Evolutionary conservation across 2,329 filamentous ascomycete genomes (phyloP).

Genomic region (Stagonosporopsis rhizophila): DNA sequence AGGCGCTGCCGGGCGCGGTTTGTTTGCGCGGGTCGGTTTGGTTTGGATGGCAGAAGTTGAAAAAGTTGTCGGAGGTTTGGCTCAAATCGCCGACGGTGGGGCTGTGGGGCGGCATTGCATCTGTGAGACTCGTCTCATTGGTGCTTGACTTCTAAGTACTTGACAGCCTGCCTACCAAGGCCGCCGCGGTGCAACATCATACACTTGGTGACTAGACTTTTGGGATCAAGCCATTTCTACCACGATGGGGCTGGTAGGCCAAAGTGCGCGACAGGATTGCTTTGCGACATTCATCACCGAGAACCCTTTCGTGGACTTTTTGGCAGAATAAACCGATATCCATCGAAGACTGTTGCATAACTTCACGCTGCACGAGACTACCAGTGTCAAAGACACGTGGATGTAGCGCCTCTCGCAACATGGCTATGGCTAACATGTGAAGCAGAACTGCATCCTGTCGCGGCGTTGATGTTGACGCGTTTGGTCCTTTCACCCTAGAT

Average conservation of each 20-base stretch:
- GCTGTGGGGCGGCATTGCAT: background rate
- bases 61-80: conserved; percentile 38
- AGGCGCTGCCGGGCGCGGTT: conserved; percentile 24
- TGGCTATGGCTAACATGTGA: background rate
- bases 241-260: too few species aligned
- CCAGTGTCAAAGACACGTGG: too few species aligned
- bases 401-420: background rate
- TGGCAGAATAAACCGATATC: background rate
- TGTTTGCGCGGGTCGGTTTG: background rate
- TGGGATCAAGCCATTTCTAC: too few species aligned
- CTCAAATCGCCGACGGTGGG: background rate
- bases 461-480: too few species aligned
- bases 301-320: background rate
- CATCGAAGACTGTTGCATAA: background rate
- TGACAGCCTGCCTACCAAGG: too few species aligned
- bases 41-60: conserved; percentile 19
- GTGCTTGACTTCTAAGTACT: background rate
- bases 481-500: too few species aligned
- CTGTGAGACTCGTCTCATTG: background rate
- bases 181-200: too few species aligned
- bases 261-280: too few species aligned
- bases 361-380: background rate
- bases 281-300: background rate
- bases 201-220: too few species aligned
- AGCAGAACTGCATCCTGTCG: too few species aligned